A percentile compares a stretch with the other conserved stretches of the same genome.
These are phyloP conservation scores for Colletotrichum godetiae DNA, from an alignment of 2,329 filamentous ascomycete genomes.

Conservation along the genomic window DNA sequence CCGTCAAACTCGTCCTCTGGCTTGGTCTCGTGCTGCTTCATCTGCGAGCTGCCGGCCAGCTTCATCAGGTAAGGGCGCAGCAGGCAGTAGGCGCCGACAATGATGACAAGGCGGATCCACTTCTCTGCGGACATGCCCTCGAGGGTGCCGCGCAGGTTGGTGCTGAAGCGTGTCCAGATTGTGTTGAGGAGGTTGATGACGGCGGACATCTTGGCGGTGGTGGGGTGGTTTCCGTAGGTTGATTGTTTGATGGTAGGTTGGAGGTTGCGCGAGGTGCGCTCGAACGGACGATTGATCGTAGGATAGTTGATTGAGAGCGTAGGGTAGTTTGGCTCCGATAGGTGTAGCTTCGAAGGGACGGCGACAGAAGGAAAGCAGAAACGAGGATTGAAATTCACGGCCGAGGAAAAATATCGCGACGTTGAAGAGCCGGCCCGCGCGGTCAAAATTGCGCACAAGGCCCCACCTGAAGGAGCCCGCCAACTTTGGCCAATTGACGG, in stretches of 20 bases:
- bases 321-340: background rate
- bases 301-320: background rate
- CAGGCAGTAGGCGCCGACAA: constrained; percentile 79
- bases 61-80: constrained; percentile 81
- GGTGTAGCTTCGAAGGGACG: constrained; percentile 8
- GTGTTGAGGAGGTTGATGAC: constrained; percentile 25
- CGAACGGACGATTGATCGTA: too few species aligned
- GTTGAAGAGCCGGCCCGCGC: background rate
- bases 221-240: background rate
- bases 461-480: constrained; percentile 23
- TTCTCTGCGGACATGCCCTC: constrained; percentile 61
- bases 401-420: constrained; percentile 19
- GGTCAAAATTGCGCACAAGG: constrained; percentile 27
- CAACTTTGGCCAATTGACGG: constrained; percentile 18
- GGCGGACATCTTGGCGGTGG: constrained; percentile 16
- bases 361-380: constrained; percentile 4
- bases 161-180: constrained; percentile 39
- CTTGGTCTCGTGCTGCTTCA: constrained; percentile 66
- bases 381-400: constrained; percentile 1
- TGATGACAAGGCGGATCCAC: constrained; percentile 76
- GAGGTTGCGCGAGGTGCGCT: background rate
- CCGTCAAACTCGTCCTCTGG: constrained; percentile 61
- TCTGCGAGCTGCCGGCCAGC: constrained; percentile 71
- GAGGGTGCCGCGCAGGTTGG: constrained; percentile 63
- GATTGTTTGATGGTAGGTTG: background rate